Evolutionary conservation across 306 rosid species (phyloP).

Genomic region (Prunus armeniaca): DNA sequence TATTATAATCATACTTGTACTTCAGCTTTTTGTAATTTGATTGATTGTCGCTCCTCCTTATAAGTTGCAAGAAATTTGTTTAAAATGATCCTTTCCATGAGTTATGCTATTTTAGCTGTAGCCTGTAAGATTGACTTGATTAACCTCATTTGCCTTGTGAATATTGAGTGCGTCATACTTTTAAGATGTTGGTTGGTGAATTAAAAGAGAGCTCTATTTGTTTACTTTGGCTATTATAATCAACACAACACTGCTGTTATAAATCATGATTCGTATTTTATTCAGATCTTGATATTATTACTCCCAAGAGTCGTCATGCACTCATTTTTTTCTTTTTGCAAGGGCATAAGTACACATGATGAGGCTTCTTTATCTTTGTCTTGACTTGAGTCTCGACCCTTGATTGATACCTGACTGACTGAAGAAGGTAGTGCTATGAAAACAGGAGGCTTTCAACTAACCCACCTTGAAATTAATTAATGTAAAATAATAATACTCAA

Average conservation of each 20-base stretch:
- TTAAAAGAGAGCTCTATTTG: neutral
- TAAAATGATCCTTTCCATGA: neutral
- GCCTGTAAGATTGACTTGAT: neutral
- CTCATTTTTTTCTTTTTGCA: neutral
- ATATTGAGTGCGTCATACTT: neutral
- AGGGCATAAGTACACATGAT: no score
- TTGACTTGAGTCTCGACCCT: neutral
- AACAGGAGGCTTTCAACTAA: neutral
- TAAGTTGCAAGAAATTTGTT: neutral
- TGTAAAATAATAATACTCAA: neutral
- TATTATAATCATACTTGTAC: conserved; percentile 16
- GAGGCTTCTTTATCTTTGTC: neutral
- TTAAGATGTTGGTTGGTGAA: neutral
- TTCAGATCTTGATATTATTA: no score
- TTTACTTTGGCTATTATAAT: no score
- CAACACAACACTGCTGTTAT: no score
- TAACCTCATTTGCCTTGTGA: neutral
- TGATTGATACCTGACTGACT: neutral
- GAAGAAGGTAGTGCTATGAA: neutral
- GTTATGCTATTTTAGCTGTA: neutral
- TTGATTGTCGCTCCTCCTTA: conserved; percentile 45
- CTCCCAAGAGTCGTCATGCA: no score
- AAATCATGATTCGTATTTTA: no score
- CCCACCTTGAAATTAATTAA: neutral
- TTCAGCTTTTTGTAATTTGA: conserved; percentile 37